Percentiles rank a stretch among this genome's conserved stretches.
phyloP scores from a whole-genome alignment of 2,329 filamentous ascomycete species.

The Cladosporium sp. region DNA sequence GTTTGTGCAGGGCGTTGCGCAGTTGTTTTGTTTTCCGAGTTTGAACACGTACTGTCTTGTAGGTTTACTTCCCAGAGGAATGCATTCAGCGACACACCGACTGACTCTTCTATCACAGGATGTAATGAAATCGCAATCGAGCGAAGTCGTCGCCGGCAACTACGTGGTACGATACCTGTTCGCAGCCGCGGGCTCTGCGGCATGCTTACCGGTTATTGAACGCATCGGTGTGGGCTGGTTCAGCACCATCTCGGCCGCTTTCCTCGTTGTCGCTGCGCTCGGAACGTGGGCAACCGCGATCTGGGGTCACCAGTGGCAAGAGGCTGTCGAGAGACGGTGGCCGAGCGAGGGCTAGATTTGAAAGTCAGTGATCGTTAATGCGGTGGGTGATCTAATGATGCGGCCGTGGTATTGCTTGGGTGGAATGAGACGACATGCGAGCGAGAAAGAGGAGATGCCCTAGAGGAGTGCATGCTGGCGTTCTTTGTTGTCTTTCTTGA shows the following conservation, averaged over 20 bases:
- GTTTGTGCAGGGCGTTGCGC: constrained; percentile 67
- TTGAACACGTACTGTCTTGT: constrained; percentile 70
- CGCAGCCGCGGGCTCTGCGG: constrained; percentile 62
- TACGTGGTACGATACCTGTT: constrained; percentile 73
- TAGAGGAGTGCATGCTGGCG: too few species aligned
- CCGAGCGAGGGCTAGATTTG: neutral
- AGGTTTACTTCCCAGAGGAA: neutral
- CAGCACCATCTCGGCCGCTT: constrained; percentile 59
- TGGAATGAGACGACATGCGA: too few species aligned
- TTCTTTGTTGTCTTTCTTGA: too few species aligned
- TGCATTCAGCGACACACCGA: neutral
- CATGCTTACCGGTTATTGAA: constrained; percentile 68
- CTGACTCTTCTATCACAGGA: constrained; percentile 36
- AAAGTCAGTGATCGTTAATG: too few species aligned
- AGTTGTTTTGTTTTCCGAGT: constrained; percentile 69
- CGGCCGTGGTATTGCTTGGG: too few species aligned
- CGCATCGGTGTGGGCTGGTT: constrained; percentile 76
- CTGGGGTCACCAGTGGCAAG: constrained; percentile 36
- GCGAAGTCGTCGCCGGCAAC: constrained; percentile 69
- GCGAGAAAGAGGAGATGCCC: too few species aligned
- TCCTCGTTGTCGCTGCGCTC: constrained; percentile 43
- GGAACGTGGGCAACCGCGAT: constrained; percentile 44
- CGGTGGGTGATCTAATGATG: too few species aligned
- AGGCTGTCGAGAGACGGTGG: constrained; percentile 3
- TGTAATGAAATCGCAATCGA: constrained; percentile 64